Evolutionary conservation across 495 filamentous ascomycete species (phyloP), one percentile per base, ranked within the genome.

Genomic region (Acidomyces sp.): DNA sequence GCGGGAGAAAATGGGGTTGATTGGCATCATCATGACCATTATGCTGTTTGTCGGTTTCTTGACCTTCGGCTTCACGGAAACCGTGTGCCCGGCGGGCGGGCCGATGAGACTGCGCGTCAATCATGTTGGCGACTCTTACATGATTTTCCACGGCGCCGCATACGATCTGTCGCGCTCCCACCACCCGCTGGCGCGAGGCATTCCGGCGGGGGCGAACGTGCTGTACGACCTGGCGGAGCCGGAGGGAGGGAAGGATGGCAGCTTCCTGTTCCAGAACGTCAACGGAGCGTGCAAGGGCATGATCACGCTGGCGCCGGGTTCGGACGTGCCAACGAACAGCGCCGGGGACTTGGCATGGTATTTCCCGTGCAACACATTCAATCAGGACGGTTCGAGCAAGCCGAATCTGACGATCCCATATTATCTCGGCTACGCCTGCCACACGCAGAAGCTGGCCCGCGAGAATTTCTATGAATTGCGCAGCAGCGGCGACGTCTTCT

Each of bases 191-290:
- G 92, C 83, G 1, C 61, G 66, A 35, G 86, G 85, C n/a, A 86
- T 99, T 42, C 74, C 78, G 1, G 49, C 53, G 0, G 62, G 59
- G 22, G 48, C 61, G 18, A 93, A 96, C 54, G 75, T 99, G 16
- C 63, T 99, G 2, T 99, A 76, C 47, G 85, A 95, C 58, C 61
- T 94, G 3, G 76, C 77, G 0, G 65, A 73, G 40, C 80, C 80
- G 55, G 75, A 87, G 58, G 85, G 78, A 32, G 92, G 87, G 0
- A 67, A 80, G 53, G 92, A 99, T 59, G 86, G 82, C 33, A 95
- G 86, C 54, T 99, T 99, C 59, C 64, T 96, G 52, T 99, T 99
- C 63, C 92, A 99, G 58, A 90, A 95, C 52, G 92, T 99, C 56
- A 99, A 99, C 52, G 92, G 90, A 13, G 82, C 81, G 38, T 99